Evolutionary conservation across 2,329 filamentous ascomycete species (phyloP), one percentile per base, ranked within the genome.

Genomic region (Fusarium temperatum): DNA sequence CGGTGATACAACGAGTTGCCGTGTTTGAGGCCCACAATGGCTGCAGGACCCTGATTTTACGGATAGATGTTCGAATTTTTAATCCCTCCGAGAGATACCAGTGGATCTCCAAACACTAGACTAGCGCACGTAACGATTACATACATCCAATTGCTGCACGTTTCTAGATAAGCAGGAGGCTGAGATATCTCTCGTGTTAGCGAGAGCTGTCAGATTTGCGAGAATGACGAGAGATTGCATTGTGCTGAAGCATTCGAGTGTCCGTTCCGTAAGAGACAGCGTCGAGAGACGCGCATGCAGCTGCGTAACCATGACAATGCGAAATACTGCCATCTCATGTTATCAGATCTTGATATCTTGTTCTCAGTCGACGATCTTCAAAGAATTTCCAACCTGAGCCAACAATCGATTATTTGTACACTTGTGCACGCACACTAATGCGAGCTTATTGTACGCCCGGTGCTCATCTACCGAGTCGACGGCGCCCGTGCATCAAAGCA

Each of bases 101-200:
- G 65, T 72, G 69, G 63, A 71, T 66, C 30, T 36, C n/a, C 50
- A 70, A 56, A 53, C 50, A 48, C 68, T 74, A 74, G 72, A 48
- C 68, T 74, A 74, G 72, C 63, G 72, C 72, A 72, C 68, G 68
- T 74, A 74, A 74, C 71, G 47, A 74, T 74, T 74, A 66, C 72
- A 64, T 60, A 74, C 72, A 75, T 74, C 68, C 67, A 66, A 74
- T 74, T 72, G 58, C 59, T 57, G 72, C 63, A 57, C 53, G 42
- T 59, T 70, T 53, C 41, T 42, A 70, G 67, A 70, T 70, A 70
- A 70, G 59, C n/a, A 51, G 53, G 61, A 72, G 62, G 45, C 45
- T 63, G 44, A 72, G 44, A 56, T 57, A 26, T 35, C 28, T 44
- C 28, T 60, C 48, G 41, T 61, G 42, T 42, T 44, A 17, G 39